phyloP scores from a whole-genome alignment of 148 eudicot genomes.

The Rhododendron ferrugineum region DNA sequence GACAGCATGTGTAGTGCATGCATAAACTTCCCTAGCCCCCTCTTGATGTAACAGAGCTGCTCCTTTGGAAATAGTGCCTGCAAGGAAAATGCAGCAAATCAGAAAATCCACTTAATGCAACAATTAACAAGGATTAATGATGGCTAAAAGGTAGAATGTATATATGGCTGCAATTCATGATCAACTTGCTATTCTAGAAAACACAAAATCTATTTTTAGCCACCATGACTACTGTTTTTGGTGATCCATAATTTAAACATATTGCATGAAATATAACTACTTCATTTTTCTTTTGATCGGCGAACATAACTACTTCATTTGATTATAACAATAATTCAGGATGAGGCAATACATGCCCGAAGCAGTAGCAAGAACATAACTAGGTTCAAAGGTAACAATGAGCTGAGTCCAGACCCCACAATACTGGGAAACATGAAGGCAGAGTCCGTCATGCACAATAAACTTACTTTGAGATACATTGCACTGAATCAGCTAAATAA shows the following conservation, averaged over 20 bases:
- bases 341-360: not conserved
- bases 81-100: slow-evolving; percentile 7
- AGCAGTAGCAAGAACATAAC: not conserved
- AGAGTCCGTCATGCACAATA: not conserved
- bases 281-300: no score
- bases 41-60: slow-evolving; percentile 59
- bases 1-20: slow-evolving; percentile 68
- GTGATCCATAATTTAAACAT: not conserved
- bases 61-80: slow-evolving; percentile 67
- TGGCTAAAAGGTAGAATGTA: not conserved
- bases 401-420: not conserved
- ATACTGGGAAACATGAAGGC: not conserved
- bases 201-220: not conserved
- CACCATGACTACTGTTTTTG: not conserved
- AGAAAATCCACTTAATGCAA: not conserved
- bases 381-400: not conserved
- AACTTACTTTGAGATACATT: not conserved
- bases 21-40: slow-evolving; percentile 73
- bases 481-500: not conserved
- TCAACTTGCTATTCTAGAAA: not conserved
- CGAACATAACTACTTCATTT: not conserved
- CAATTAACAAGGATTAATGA: not conserved
- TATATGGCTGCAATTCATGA: not conserved
- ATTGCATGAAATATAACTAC: not conserved
- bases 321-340: not conserved